phyloP scores from a whole-genome alignment of 257 asterid genomes.

The Orobanche coerulescens region DNA sequence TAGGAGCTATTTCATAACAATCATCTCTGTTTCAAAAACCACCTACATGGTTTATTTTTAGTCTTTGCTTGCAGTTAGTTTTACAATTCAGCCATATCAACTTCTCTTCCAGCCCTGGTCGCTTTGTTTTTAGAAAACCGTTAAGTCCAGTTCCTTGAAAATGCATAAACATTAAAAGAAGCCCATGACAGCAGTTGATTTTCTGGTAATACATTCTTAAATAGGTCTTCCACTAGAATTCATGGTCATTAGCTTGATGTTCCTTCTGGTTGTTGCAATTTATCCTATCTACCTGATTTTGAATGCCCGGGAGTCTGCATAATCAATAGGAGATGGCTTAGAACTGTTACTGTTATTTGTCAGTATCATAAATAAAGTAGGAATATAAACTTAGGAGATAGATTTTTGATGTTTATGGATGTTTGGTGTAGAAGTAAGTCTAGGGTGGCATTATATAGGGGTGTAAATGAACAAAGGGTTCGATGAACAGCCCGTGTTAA shows the following conservation, averaged over 20 bases:
- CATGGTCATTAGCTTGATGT: slow-evolving; percentile 8
- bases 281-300: background rate
- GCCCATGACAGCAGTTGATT: slow-evolving; percentile 8
- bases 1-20: background rate
- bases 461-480: no score
- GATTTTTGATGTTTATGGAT: no score
- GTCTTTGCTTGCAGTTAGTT: background rate
- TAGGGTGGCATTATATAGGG: no score
- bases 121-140: background rate
- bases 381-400: background rate
- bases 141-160: slow-evolving; percentile 3
- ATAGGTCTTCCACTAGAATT: slow-evolving; percentile 7
- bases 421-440: no score
- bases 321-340: slow-evolving; percentile 2
- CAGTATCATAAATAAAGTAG: background rate
- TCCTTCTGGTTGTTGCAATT: slow-evolving; percentile 7
- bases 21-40: background rate
- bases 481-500: no score
- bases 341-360: slow-evolving; percentile 4
- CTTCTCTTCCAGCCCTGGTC: slow-evolving; percentile 3
- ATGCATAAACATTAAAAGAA: slow-evolving; percentile 1
- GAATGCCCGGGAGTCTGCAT: background rate
- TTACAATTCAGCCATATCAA: background rate
- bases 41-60: background rate
- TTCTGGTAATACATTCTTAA: background rate